Percentiles rank a stretch among this genome's conserved stretches.
Conservation (phyloP, 106 monocot genomes). For the Acorus calamus region DNA sequence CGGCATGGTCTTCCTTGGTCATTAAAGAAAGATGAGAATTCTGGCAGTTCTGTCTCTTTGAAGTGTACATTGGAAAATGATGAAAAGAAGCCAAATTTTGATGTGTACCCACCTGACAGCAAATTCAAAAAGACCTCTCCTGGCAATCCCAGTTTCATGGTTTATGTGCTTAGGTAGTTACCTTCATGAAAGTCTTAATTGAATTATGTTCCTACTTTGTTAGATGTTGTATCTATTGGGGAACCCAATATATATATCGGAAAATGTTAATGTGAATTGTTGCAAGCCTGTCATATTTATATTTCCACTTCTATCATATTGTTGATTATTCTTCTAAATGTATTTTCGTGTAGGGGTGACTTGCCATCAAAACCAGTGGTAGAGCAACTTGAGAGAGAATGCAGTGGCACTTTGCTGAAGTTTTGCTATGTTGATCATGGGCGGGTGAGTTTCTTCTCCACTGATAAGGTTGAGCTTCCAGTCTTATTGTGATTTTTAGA, state of each 20-base stretch:
- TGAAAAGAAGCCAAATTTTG: slow-evolving; percentile 34
- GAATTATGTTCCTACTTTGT: no score
- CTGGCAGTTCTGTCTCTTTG: background rate
- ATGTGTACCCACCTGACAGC: slow-evolving; percentile 79
- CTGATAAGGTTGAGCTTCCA: slow-evolving; percentile 37
- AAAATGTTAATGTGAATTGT: no score
- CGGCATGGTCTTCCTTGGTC: slow-evolving; percentile 68
- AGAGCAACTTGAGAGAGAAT: slow-evolving; percentile 37
- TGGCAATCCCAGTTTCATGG: slow-evolving; percentile 50
- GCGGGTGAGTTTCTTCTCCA: slow-evolving; percentile 70
- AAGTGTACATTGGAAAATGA: background rate
- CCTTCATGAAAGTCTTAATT: no score
- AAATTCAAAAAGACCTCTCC: slow-evolving; percentile 76
- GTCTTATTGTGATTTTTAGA: slow-evolving; percentile 29
- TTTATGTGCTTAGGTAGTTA: slow-evolving; percentile 54
- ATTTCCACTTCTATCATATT: background rate
- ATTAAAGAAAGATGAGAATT: slow-evolving; percentile 21
- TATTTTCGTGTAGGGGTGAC: slow-evolving; percentile 29
- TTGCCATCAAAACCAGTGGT: slow-evolving; percentile 48
- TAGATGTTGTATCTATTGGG: no score
- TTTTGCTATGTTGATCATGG: slow-evolving; percentile 77
- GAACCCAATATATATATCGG: no score
- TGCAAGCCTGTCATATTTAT: no score
- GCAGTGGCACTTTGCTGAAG: slow-evolving; percentile 43
- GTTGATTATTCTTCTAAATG: no score